These are phyloP conservation scores for Starmerella sirachaensis DNA, from an alignment of 805 yeast species.

Conservation along the genomic window DNA sequence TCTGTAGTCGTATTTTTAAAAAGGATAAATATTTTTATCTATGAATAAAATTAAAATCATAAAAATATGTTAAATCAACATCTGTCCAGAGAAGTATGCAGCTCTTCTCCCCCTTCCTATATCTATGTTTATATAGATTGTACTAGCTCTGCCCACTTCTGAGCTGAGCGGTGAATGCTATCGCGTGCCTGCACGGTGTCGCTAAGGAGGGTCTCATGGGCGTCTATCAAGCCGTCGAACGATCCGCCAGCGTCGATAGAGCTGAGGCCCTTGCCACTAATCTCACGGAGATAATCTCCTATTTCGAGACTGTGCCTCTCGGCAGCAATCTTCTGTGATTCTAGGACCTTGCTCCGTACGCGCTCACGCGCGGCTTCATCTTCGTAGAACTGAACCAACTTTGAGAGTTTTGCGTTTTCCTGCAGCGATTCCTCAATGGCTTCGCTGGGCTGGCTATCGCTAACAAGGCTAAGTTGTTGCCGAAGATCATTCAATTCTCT, in stretches of 20 bases:
- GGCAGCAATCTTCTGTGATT: conserved; percentile 19
- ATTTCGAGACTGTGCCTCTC: conserved; percentile 20
- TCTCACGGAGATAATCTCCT: conserved; percentile 22
- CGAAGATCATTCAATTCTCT: conserved; percentile 28
- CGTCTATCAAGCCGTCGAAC: too few species aligned
- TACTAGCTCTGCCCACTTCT: too few species aligned
- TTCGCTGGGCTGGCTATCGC: conserved; percentile 21
- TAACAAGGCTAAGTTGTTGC: conserved; percentile 26
- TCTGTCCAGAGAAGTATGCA: too few species aligned
- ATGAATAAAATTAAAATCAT: neutral
- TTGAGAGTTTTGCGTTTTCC: conserved; percentile 16
- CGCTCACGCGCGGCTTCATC: conserved; percentile 25
- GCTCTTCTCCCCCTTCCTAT: too few species aligned
- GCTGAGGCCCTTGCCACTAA: conserved; percentile 19
- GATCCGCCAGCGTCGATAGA: conserved; percentile 11
- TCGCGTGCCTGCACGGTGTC: too few species aligned
- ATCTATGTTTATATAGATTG: too few species aligned
- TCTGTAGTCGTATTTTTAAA: neutral
- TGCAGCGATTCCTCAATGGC: conserved; percentile 19
- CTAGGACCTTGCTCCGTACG: conserved; percentile 20
- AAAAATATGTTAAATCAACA: too few species aligned
- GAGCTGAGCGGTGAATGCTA: too few species aligned
- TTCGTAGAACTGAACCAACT: conserved; percentile 25
- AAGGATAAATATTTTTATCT: neutral
- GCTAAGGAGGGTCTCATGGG: too few species aligned